These are phyloP conservation scores for Luzula sylvatica DNA, from an alignment of 176 grass and related monocot genomes.

Conservation along the genomic window DNA sequence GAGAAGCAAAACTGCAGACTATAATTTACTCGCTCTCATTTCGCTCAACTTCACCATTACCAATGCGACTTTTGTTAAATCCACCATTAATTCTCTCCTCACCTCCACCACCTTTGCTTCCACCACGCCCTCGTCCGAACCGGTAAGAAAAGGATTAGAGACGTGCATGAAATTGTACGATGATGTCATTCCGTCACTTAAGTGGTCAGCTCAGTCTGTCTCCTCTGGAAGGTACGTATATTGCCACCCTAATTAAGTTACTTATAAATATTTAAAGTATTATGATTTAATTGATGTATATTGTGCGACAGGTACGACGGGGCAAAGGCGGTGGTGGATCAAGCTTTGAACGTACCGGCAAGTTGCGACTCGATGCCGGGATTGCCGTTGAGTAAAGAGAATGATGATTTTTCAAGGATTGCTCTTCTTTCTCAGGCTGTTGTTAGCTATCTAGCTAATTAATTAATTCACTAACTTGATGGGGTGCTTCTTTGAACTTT, in stretches of 20 bases:
- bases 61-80: conserved; percentile 9
- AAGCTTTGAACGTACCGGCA: conserved; percentile 6
- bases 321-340: conserved; percentile 15
- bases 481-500: too few species aligned
- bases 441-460: conserved; percentile 22
- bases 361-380: conserved; percentile 21
- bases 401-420: conserved; percentile 16
- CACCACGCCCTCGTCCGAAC: conserved; percentile 4
- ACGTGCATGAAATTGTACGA: conserved; percentile 21
- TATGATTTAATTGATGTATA: too few species aligned
- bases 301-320: conserved; percentile 5
- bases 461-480: not conserved
- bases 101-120: not conserved
- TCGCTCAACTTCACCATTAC: conserved; percentile 17
- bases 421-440: conserved; percentile 20
- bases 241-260: too few species aligned
- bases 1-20: conserved; percentile 6
- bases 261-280: too few species aligned
- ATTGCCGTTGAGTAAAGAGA: conserved; percentile 17
- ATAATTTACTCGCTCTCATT: conserved; percentile 12
- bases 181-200: conserved; percentile 7
- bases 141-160: conserved; percentile 10
- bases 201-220: conserved; percentile 9
- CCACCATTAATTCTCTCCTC: conserved; percentile 23
- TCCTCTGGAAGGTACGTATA: conserved; percentile 3